Evolutionary conservation across 2,329 filamentous ascomycete species (phyloP).

Genomic region (Botrytis hyacinthi): DNA sequence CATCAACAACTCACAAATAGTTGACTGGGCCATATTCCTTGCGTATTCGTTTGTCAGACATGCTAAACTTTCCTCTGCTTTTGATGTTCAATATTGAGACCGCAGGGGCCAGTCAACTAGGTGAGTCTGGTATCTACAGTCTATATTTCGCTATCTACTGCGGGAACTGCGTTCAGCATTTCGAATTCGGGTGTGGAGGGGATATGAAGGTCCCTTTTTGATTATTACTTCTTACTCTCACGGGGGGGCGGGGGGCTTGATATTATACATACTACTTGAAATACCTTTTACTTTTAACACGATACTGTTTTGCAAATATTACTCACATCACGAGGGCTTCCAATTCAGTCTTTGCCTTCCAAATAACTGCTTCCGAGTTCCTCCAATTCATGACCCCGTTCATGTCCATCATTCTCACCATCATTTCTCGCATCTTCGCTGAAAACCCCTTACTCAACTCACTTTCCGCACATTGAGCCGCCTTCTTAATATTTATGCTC

Average conservation of each 20-base stretch:
- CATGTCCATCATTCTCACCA: neutral
- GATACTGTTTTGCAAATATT: neutral
- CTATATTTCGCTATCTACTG: neutral
- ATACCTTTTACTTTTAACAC: neutral
- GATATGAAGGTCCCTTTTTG: neutral
- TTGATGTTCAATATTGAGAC: neutral
- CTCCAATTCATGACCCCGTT: rapidly evolving
- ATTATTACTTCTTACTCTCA: neutral
- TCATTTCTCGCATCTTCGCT: neutral
- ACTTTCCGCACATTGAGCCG: neutral
- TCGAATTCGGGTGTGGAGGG: neutral
- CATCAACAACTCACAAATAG: neutral
- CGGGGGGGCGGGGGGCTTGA: rapidly evolving
- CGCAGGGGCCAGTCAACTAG: neutral
- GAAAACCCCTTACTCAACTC: rapidly evolving
- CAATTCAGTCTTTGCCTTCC: neutral
- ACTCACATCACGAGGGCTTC: neutral
- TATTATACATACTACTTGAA: neutral
- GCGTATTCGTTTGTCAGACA: neutral
- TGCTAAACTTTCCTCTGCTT: neutral
- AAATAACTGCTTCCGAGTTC: neutral
- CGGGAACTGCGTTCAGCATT: too few species aligned
- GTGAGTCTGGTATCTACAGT: neutral
- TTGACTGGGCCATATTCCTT: neutral
- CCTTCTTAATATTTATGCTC: neutral